Evolutionary conservation across 2,329 filamentous ascomycete genomes (phyloP).

Genomic region (Periconia macrospinosa): DNA sequence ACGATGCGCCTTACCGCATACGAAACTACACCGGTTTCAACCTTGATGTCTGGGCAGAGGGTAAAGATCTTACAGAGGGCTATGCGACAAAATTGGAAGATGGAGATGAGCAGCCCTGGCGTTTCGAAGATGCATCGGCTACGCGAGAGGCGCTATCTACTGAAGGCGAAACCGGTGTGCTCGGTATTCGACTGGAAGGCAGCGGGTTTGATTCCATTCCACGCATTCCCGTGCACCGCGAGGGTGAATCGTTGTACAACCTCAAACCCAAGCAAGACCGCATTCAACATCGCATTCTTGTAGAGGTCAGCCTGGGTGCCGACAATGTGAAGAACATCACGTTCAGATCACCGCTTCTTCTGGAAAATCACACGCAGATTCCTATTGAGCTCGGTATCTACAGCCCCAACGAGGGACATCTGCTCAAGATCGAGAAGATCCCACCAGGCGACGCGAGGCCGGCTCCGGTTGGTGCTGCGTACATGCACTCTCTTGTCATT

Average conservation of each 20-base stretch:
- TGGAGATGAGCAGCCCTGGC: constrained; percentile 90
- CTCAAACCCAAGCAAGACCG: constrained; percentile 84
- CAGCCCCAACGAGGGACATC: constrained; percentile 80
- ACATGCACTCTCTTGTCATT: constrained; percentile 82
- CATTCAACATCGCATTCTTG: constrained; percentile 83
- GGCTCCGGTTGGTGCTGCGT: constrained; percentile 89
- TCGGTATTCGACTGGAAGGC: constrained; percentile 83
- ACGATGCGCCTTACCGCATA: constrained; percentile 89
- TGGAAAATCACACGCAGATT: constrained; percentile 97
- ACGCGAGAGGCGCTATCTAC: constrained; percentile 91
- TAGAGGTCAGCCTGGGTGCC: constrained; percentile 85
- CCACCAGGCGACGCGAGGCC: constrained; percentile 87
- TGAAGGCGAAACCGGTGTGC: constrained; percentile 76
- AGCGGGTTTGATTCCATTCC: constrained; percentile 92
- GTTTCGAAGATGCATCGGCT: constrained; percentile 94
- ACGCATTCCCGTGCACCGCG: constrained; percentile 87
- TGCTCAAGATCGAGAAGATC: constrained; percentile 98
- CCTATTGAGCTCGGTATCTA: constrained; percentile 92
- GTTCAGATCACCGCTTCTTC: constrained; percentile 83
- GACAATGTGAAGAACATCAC: constrained; percentile 99
- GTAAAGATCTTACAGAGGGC: constrained; percentile 68
- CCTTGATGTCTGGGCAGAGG: constrained; percentile 75
- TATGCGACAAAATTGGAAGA: constrained; percentile 79
- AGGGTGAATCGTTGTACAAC: constrained; percentile 89
- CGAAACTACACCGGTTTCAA: constrained; percentile 96